These are phyloP conservation scores for Bolboschoenoplectus hybrid DNA, from an alignment of 202 grass and related monocot species.

Conservation along the genomic window DNA sequence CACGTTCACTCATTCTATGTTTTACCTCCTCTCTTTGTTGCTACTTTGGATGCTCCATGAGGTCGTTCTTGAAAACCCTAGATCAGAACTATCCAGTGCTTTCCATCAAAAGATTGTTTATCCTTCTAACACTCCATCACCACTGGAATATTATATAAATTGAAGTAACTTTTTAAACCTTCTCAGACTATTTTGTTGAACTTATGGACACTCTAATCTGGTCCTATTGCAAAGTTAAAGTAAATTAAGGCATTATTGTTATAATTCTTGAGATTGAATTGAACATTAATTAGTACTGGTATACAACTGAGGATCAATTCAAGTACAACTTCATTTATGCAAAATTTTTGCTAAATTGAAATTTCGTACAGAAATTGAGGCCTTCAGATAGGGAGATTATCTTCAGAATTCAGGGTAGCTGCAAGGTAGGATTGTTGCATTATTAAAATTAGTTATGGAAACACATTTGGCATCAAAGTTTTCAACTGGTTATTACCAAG, in stretches of 20 bases:
- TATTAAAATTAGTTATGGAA: background rate
- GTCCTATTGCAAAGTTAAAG: background rate
- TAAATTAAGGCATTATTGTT: background rate
- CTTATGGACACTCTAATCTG: background rate
- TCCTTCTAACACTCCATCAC: background rate
- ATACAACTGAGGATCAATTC: background rate
- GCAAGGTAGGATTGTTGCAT: background rate
- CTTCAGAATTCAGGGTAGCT: background rate
- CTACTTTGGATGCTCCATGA: background rate
- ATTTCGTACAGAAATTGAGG: background rate
- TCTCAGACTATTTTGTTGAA: background rate
- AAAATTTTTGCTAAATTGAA: background rate
- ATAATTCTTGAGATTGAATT: background rate
- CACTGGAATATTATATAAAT: background rate
- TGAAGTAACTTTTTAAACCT: background rate
- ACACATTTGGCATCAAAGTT: background rate
- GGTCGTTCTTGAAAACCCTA: background rate
- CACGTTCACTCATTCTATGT: constrained; percentile 3
- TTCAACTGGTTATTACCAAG: background rate
- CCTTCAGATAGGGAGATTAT: background rate
- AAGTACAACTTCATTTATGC: background rate
- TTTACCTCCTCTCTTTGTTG: background rate
- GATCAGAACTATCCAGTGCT: background rate
- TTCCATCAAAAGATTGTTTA: background rate
- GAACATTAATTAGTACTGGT: background rate